These are phyloP conservation scores for Vanrija sp. DNA, from an alignment of 1,284 basidiomycete genomes.

Conservation along the genomic window DNA sequence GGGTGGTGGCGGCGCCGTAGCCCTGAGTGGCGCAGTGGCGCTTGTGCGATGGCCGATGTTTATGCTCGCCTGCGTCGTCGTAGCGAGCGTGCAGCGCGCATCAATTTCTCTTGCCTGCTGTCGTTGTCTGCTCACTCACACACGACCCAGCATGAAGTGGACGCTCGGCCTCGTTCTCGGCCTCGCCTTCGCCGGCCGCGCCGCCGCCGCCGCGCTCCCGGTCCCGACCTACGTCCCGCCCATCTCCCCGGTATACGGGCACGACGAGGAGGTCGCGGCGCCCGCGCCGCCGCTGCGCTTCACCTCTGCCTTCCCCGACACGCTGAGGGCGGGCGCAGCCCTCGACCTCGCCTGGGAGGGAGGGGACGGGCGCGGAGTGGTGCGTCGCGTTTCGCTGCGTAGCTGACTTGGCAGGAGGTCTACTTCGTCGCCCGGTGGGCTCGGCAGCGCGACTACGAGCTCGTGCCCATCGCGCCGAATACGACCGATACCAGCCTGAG, in stretches of 20 bases:
- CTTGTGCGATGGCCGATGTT: too few relatives aligned
- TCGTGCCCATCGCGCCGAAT: conserved; percentile 14
- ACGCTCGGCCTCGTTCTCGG: too few relatives aligned
- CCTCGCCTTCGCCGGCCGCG: too few relatives aligned
- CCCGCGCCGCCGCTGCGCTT: neutral
- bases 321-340: conserved; percentile 9
- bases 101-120: too few relatives aligned
- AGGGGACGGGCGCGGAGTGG: conserved; percentile 13
- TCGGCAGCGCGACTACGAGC: conserved; percentile 17
- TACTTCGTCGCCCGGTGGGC: conserved; percentile 32
- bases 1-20: too few relatives aligned
- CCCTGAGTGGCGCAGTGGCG: too few relatives aligned
- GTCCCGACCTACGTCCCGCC: neutral
- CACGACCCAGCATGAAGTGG: too few relatives aligned
- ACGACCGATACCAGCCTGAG: conserved; percentile 7
- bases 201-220: too few relatives aligned
- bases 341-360: conserved; percentile 22
- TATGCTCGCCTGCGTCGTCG: too few relatives aligned
- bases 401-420: conserved; percentile 11
- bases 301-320: neutral
- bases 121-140: too few relatives aligned
- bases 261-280: neutral
- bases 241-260: neutral
- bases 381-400: neutral
- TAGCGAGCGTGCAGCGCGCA: too few relatives aligned